A percentile compares a stretch with the other conserved stretches of the same genome.
These are phyloP conservation scores for Lunularia cruciata DNA, from an alignment of 225 moss, liverwort and hornwort species.

Conservation along the genomic window DNA sequence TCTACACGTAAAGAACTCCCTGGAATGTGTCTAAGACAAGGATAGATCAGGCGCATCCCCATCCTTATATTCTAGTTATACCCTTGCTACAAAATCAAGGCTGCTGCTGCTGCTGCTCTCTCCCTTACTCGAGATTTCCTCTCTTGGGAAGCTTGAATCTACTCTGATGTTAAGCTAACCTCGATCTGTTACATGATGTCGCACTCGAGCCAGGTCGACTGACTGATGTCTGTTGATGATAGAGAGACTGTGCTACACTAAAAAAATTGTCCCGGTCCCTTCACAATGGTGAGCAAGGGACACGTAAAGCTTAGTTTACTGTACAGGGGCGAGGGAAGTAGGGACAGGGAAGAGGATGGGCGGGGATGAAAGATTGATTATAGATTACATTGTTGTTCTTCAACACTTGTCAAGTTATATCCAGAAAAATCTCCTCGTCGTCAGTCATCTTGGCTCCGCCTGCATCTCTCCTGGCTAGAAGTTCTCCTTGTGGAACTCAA, in stretches of 20 bases:
- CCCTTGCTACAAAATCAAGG: conserved; percentile 13
- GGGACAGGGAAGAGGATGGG: conserved; percentile 1
- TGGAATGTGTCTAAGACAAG: conserved; percentile 6
- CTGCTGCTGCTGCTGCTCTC: conserved; percentile 12
- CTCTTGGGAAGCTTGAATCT: conserved; percentile 15
- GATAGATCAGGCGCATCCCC: conserved; percentile 15
- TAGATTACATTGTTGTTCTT: conserved; percentile 38
- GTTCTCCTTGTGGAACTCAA: conserved; percentile 97
- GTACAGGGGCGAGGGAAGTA: conserved; percentile 19
- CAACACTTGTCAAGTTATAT: conserved; percentile 18
- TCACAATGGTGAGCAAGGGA: conserved; percentile 32
- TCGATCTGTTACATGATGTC: conserved; percentile 1
- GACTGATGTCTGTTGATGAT: conserved; percentile 5
- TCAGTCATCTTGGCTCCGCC: background rate
- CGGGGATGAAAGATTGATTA: conserved; percentile 17
- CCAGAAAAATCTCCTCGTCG: background rate
- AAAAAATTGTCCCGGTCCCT: conserved; percentile 42
- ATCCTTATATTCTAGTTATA: conserved; percentile 10
- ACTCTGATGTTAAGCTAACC: conserved; percentile 10
- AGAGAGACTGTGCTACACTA: conserved; percentile 21
- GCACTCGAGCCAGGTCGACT: conserved; percentile 10
- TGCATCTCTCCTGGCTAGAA: conserved; percentile 42
- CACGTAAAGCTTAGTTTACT: conserved; percentile 32
- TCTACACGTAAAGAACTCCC: conserved; percentile 26
- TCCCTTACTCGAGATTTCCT: conserved; percentile 9